Evolutionary conservation across 192 early-diverging fungal species (phyloP), one percentile per base, ranked within the genome.

Genomic region (Oehlia diaphana): DNA sequence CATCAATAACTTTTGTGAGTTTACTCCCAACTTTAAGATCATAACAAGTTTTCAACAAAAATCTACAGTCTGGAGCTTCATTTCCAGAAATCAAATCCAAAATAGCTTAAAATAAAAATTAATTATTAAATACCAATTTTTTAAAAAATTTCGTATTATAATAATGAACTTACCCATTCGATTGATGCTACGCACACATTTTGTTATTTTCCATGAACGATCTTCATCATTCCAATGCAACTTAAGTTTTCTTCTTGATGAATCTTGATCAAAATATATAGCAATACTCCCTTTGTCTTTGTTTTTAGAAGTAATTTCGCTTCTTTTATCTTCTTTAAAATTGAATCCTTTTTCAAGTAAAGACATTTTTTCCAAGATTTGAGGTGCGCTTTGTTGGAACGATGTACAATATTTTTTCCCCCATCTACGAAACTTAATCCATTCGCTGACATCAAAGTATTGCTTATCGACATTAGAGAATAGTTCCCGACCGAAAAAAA

Each of bases 251-350:
- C 53, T 58, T 13, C 35, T 64, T 23, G 21, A 47, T 42, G 12
- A 13, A 58, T 63, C 35, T 19, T 63, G 19, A n/a, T 37, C 21
- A n/a, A 39, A 76, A 63, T 62, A 64, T 37, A 76, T 37, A n/a
- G 35, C 37, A 23, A 76, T 64, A 39, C 74, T 76, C 19, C 62
- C 33, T 76, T 76, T 76, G 23, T 64, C 33, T 76, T 76, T 76
- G 23, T 64, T 23, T 4, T 42, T 21, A 39, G 13, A 14, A 63
- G 14, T 64, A 4, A 19, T 64, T 63, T 76, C 37, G 6, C 12
- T 9, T 35, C 10, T 2, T 14, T 49, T 21, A 14, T 35, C 12
- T 64, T 19, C 35, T 64, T 76, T n/a, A 58, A 76, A 63, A n/a
- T 33, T 37, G 42, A 76, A 76, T 7, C n/a, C 44, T 8, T 76